Percentiles rank a stretch among this genome's conserved stretches.
phyloP scores from a whole-genome alignment of 1,284 basidiomycete genomes.

The Fomitopsis pinicola region DNA sequence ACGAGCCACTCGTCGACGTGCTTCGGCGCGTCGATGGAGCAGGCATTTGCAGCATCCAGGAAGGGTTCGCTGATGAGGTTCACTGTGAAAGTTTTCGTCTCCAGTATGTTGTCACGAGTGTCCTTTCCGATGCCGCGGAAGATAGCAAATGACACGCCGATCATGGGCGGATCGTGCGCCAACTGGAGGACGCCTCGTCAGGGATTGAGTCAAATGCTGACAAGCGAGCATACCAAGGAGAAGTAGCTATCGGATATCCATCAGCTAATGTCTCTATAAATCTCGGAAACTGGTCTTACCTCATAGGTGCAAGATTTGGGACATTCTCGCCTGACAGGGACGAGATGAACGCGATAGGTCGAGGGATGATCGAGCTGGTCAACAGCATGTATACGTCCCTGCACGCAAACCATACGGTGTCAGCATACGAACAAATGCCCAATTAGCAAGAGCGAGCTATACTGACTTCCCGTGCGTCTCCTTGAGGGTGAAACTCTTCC shows the following conservation, averaged over 20 bases:
- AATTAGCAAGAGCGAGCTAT: not conserved
- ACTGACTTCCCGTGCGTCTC: slow-evolving; percentile 13
- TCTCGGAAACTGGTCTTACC: slow-evolving; percentile 7
- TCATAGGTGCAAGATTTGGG: slow-evolving; percentile 56
- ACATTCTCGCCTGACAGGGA: slow-evolving; percentile 50
- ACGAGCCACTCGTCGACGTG: slow-evolving; percentile 68
- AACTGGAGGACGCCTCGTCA: not conserved
- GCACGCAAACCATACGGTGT: not conserved
- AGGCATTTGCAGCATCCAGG: slow-evolving; percentile 66
- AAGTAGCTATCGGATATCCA: slow-evolving; percentile 42
- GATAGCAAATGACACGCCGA: slow-evolving; percentile 9
- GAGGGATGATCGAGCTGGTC: slow-evolving; percentile 64
- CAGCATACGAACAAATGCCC: not conserved
- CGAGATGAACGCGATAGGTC: slow-evolving; percentile 75
- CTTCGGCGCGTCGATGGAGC: slow-evolving; percentile 60
- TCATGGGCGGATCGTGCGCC: slow-evolving; percentile 10
- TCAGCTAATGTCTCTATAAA: not conserved
- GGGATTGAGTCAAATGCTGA: not conserved
- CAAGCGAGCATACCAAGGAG: slow-evolving; percentile 38
- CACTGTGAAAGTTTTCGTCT: slow-evolving; percentile 66
- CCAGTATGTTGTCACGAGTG: slow-evolving; percentile 60
- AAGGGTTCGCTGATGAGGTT: slow-evolving; percentile 73
- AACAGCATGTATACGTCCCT: slow-evolving; percentile 53
- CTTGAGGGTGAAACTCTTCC: slow-evolving; percentile 31
- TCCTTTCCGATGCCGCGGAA: slow-evolving; percentile 41